Evolutionary conservation across 2,329 filamentous ascomycete genomes (phyloP).

Genomic region (Cryphonectria radicalis): DNA sequence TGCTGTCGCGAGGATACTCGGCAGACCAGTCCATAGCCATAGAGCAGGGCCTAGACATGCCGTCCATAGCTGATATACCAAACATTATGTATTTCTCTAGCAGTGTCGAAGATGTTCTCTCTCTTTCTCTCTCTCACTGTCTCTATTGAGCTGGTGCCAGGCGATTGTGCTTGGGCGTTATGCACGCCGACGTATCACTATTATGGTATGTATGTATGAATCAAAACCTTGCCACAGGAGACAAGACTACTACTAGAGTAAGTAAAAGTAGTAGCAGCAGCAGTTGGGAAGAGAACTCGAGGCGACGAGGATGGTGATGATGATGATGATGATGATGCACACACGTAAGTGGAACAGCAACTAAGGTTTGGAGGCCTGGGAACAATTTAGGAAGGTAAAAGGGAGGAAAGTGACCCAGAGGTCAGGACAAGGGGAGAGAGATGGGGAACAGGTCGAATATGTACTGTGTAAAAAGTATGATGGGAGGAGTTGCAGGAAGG

Average conservation of each 20-base stretch:
- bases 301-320: neutral
- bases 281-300: neutral
- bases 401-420: neutral
- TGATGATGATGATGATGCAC: neutral
- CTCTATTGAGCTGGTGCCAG: neutral
- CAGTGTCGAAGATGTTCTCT: neutral
- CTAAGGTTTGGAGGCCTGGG: neutral
- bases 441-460: conserved; percentile 12
- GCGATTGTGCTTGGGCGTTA: neutral
- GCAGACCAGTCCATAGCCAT: conserved; percentile 8
- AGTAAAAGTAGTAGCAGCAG: neutral
- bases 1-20: neutral
- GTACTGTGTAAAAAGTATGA: neutral
- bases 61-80: conserved; percentile 22
- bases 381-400: conserved; percentile 23
- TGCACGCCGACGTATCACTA: neutral
- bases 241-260: neutral
- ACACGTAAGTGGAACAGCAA: neutral
- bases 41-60: conserved; percentile 16
- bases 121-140: neutral
- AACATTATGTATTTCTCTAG: neutral
- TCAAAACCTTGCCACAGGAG: neutral
- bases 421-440: conserved; percentile 9
- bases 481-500: neutral
- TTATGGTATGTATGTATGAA: neutral